These are phyloP conservation scores for Mycena pura DNA, from an alignment of 768 basidiomycete genomes.

Conservation along the genomic window DNA sequence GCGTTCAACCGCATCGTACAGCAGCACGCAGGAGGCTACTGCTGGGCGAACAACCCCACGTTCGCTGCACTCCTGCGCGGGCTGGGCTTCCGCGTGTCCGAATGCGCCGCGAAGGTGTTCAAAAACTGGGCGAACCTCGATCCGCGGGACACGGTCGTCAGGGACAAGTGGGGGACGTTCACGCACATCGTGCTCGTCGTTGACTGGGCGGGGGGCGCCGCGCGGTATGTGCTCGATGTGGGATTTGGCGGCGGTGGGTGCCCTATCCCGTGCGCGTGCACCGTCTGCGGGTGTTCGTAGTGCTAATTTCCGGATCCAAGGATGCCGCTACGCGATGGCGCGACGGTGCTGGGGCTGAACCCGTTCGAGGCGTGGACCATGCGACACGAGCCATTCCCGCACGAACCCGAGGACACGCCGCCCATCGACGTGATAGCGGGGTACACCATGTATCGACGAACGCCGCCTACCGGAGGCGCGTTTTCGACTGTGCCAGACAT, in stretches of 20 bases:
- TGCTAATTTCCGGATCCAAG: background rate
- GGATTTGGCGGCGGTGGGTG: constrained; percentile 27
- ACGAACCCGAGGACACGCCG: constrained; percentile 20
- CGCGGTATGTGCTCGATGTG: constrained; percentile 25
- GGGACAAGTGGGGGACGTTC: constrained; percentile 25
- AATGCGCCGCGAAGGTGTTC: constrained; percentile 25
- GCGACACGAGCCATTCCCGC: constrained; percentile 19
- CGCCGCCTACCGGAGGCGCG: background rate
- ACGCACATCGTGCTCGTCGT: constrained; percentile 25
- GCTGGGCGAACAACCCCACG: constrained; percentile 27
- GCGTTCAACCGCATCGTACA: constrained; percentile 22
- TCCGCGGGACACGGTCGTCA: constrained; percentile 2
- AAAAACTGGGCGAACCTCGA: constrained; percentile 27
- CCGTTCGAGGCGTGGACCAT: constrained; percentile 24
- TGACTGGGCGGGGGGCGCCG: constrained; percentile 20
- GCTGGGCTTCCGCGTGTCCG: constrained; percentile 26
- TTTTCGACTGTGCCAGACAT: constrained; percentile 3
- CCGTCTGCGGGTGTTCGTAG: background rate
- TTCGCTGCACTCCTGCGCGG: constrained; percentile 24
- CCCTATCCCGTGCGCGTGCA: constrained; percentile 20
- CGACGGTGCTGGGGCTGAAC: constrained; percentile 25
- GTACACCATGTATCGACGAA: constrained; percentile 25
- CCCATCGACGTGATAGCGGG: constrained; percentile 25
- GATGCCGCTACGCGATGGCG: constrained; percentile 22
- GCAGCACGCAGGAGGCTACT: constrained; percentile 17